Percentiles rank a stretch among this genome's conserved stretches.
phyloP scores from a whole-genome alignment of 805 yeast genomes.

The Cyberlindnera mrakii region DNA sequence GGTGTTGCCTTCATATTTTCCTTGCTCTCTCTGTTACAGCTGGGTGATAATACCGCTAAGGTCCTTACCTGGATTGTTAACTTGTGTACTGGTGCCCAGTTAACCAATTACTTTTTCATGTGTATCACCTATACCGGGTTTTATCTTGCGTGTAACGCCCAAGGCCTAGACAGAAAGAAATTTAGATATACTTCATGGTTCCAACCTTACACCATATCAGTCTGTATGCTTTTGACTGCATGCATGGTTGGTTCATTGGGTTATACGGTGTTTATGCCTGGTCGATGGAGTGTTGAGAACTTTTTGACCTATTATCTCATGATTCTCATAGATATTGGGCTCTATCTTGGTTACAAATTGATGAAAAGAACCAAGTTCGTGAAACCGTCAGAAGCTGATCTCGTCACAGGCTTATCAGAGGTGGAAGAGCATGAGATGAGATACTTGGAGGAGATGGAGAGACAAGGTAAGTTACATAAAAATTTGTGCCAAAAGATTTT shows the following conservation, averaged over 20 bases:
- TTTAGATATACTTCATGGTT: conserved; percentile 47
- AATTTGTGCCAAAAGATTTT: conserved; percentile 1
- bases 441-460: conserved; percentile 11
- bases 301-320: conserved; percentile 70
- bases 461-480: conserved; percentile 1
- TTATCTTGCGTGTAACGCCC: conserved; percentile 51
- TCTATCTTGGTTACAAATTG: conserved; percentile 45
- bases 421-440: conserved; percentile 49
- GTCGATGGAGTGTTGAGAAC: conserved; percentile 55
- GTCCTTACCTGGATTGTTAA: conserved; percentile 70
- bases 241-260: conserved; percentile 58
- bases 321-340: conserved; percentile 49
- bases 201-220: conserved; percentile 52
- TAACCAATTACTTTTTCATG: conserved; percentile 52
- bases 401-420: conserved; percentile 46
- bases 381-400: conserved; percentile 44
- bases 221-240: conserved; percentile 37
- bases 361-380: conserved; percentile 38
- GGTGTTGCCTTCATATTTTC: conserved; percentile 48
- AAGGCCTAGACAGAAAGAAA: conserved; percentile 33
- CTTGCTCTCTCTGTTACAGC: conserved; percentile 57
- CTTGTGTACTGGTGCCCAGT: conserved; percentile 61
- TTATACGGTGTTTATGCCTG: conserved; percentile 63
- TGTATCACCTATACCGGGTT: conserved; percentile 57
- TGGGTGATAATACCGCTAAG: conserved; percentile 48